Conservation (phyloP, 2,329 filamentous ascomycete genomes). For the Aspergillus calidoustus region DNA sequence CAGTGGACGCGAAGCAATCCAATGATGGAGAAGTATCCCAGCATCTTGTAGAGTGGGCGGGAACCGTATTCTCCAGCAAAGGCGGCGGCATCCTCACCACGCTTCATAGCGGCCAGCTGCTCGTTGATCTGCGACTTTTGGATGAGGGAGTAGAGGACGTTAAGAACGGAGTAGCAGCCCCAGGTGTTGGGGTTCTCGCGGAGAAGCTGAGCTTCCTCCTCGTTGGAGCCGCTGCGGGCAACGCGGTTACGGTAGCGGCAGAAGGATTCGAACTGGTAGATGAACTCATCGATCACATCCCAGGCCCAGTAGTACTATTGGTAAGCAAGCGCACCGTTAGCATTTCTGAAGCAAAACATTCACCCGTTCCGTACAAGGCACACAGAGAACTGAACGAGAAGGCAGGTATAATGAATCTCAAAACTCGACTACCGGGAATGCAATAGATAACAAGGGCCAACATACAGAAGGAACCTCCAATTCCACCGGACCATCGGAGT, state of each 20-base stretch:
- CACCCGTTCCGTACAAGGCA: slow-evolving; percentile 2
- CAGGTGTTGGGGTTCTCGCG: slow-evolving; percentile 98
- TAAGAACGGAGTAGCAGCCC: slow-evolving; percentile 99
- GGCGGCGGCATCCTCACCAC: slow-evolving; percentile 83
- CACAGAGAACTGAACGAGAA: slow-evolving; percentile 6
- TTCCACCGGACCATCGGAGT: slow-evolving; percentile 98
- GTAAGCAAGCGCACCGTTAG: slow-evolving; percentile 12
- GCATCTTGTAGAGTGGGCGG: slow-evolving; percentile 94
- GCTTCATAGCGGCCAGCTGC: slow-evolving; percentile 92
- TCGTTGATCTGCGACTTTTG: slow-evolving; percentile 98
- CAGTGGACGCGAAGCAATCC: slow-evolving; percentile 95
- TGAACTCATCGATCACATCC: slow-evolving; percentile 99
- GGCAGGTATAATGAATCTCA: not conserved
- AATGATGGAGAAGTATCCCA: slow-evolving; percentile 99
- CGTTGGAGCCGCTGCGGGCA: slow-evolving; percentile 78
- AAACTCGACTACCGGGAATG: slow-evolving; percentile 4
- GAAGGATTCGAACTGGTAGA: slow-evolving; percentile 99
- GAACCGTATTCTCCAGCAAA: slow-evolving; percentile 95
- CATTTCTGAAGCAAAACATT: slow-evolving; percentile 7
- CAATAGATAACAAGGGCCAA: slow-evolving; percentile 29
- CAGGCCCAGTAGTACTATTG: slow-evolving; percentile 96
- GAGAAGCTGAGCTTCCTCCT: slow-evolving; percentile 89
- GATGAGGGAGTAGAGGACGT: slow-evolving; percentile 98
- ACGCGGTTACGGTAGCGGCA: slow-evolving; percentile 94
- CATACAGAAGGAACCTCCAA: slow-evolving; percentile 93